These are phyloP conservation scores for Aspergillus arachidicola DNA, from an alignment of 2,329 filamentous ascomycete genomes.

Conservation along the genomic window DNA sequence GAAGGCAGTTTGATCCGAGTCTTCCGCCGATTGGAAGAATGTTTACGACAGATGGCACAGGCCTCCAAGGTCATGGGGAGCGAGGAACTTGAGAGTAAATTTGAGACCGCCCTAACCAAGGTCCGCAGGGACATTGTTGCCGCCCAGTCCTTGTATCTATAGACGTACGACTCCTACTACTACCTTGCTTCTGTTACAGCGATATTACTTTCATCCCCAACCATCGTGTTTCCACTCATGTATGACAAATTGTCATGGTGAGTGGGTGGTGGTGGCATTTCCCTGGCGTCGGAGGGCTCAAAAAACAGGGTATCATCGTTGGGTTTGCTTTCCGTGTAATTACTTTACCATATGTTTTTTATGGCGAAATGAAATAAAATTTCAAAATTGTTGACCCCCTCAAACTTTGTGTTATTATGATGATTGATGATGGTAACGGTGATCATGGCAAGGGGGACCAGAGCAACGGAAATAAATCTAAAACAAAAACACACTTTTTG, in stretches of 20 bases:
- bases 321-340: background rate
- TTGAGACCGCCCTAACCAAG: conserved; percentile 81
- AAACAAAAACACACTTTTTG: background rate
- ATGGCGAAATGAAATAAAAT: conserved; percentile 2
- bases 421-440: background rate
- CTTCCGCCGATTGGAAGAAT: conserved; percentile 92
- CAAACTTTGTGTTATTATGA: background rate
- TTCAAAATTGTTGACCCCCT: background rate
- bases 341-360: conserved; percentile 3
- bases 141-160: conserved; percentile 89
- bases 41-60: conserved; percentile 92
- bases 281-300: conserved; percentile 1
- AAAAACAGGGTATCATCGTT: background rate
- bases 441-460: background rate
- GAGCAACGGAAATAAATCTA: background rate
- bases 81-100: conserved; percentile 89
- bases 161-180: conserved; percentile 31
- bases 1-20: conserved; percentile 95
- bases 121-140: conserved; percentile 93
- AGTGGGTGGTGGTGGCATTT: conserved; percentile 6
- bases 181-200: conserved; percentile 8
- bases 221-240: background rate
- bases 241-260: background rate
- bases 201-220: conserved; percentile 14
- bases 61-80: conserved; percentile 98